Evolutionary conservation across 305 asterid species (phyloP).

Genomic region (Solanum aculeatissimum): DNA sequence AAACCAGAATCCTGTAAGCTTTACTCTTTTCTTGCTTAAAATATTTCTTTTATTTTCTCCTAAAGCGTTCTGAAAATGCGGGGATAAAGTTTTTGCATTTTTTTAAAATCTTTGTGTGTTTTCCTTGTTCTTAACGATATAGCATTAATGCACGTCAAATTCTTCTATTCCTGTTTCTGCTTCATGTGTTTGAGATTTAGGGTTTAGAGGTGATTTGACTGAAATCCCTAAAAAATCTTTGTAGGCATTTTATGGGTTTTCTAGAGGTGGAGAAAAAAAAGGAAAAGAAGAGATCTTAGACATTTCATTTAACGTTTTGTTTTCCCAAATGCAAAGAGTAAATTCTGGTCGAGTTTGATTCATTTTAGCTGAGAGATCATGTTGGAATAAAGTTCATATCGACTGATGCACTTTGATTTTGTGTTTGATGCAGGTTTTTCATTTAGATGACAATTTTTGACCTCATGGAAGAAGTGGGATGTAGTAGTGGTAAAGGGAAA

Average conservation of each 20-base stretch:
- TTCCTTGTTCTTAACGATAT: background rate
- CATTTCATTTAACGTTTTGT: background rate
- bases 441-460: constrained; percentile 34
- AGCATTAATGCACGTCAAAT: background rate
- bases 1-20: background rate
- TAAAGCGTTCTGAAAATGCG: background rate
- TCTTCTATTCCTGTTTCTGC: background rate
- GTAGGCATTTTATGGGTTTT: background rate
- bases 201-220: background rate
- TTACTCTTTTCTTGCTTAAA: background rate
- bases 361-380: background rate
- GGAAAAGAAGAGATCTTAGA: background rate
- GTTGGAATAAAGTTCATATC: background rate
- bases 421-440: background rate
- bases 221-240: background rate
- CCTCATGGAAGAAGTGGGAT: constrained; percentile 35
- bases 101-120: background rate
- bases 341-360: background rate
- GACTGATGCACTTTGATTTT: background rate
- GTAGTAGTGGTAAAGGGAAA: constrained; percentile 36
- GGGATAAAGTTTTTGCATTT: background rate
- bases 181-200: background rate
- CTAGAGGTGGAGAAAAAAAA: background rate
- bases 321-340: background rate
- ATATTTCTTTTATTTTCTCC: background rate